Conservation (phyloP, 805 yeast genomes). For the Saccharomyces eubayanus region DNA sequence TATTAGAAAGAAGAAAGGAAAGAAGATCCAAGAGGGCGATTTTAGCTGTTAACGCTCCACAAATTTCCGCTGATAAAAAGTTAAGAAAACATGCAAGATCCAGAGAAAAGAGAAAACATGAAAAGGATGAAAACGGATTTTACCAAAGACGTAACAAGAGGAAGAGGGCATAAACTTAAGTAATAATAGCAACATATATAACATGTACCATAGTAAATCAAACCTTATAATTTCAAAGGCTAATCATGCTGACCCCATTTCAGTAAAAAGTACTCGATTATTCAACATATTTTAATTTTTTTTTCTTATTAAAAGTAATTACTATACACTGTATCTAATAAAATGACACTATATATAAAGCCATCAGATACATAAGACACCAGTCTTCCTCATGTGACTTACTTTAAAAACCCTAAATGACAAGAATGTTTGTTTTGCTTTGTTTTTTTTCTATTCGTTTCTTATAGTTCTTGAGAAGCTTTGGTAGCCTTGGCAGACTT, state of each 20-base stretch:
- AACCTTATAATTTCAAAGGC: neutral
- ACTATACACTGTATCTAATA: neutral
- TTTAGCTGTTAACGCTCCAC: constrained; percentile 71
- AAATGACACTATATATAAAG: neutral
- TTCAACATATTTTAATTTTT: neutral
- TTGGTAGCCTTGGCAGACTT: constrained; percentile 53
- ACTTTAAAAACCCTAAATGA: neutral
- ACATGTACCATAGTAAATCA: neutral
- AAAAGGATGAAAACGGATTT: constrained; percentile 68
- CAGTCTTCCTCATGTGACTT: neutral
- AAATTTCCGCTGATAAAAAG: constrained; percentile 68
- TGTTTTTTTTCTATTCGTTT: neutral
- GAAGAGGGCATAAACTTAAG: constrained; percentile 15
- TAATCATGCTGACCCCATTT: too few relatives aligned
- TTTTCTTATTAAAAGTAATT: neutral
- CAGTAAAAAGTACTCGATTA: neutral
- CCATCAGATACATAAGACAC: constrained; percentile 1
- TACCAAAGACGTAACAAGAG: constrained; percentile 57
- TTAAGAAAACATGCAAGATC: constrained; percentile 65
- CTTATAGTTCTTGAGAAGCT: constrained; percentile 60
- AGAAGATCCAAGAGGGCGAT: constrained; percentile 70
- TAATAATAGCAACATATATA: neutral
- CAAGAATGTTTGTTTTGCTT: neutral
- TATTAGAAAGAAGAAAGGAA: constrained; percentile 59
- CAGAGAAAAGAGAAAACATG: constrained; percentile 68